A percentile compares a stretch with the other conserved stretches of the same genome.
These are phyloP conservation scores for Penicillium rolfsii DNA, from an alignment of 2,329 filamentous ascomycete species.

Conservation along the genomic window DNA sequence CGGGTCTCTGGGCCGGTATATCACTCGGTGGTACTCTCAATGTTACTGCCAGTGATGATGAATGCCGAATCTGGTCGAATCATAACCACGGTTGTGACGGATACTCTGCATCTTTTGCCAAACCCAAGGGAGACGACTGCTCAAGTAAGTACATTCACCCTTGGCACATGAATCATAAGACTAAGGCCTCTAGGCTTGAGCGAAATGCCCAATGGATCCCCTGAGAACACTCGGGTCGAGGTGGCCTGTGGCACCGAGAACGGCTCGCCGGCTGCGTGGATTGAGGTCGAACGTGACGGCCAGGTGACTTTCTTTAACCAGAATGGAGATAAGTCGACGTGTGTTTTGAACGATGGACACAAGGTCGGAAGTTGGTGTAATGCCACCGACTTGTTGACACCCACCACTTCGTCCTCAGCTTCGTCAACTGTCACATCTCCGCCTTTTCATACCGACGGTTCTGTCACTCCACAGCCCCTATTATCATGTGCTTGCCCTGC, in stretches of 20 bases:
- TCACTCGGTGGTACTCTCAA: not conserved
- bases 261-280: not conserved
- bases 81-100: not conserved
- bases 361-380: not conserved
- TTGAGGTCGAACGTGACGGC: not conserved
- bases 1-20: not conserved
- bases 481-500: not conserved
- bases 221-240: not conserved
- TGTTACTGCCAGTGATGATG: not conserved
- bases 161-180: not conserved
- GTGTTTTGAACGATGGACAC: not conserved
- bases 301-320: not conserved
- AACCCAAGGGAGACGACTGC: not conserved
- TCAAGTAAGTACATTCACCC: not conserved
- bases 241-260: not conserved
- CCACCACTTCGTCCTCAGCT: not conserved
- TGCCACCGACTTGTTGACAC: not conserved
- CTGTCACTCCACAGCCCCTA: not conserved
- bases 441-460: not conserved
- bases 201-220: not conserved
- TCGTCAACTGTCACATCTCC: not conserved
- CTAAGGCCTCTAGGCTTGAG: not conserved
- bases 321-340: not conserved
- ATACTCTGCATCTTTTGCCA: not conserved
- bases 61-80: not conserved